These are phyloP conservation scores for Geranomyces michiganensis DNA, from an alignment of 192 early-diverging fungal species.

Conservation along the genomic window DNA sequence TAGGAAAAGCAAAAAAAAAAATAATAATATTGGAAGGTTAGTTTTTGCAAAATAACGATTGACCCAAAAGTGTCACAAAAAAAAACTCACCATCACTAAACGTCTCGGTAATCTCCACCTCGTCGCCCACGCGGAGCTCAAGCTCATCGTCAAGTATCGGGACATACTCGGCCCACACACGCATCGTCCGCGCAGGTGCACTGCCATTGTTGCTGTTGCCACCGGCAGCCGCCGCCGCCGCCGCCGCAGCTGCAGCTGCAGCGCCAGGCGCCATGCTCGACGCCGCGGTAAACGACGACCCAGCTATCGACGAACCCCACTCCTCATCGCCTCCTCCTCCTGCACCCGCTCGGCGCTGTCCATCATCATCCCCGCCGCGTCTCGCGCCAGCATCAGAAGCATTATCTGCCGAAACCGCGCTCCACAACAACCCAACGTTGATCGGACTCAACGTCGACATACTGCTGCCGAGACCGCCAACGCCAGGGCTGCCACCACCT, in stretches of 20 bases:
- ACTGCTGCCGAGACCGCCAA: no score
- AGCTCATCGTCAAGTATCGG: slow-evolving; percentile 31
- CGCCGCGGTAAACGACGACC: not conserved
- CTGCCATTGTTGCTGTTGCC: no score
- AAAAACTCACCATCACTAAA: slow-evolving; percentile 30
- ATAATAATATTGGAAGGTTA: not conserved
- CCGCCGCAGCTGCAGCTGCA: not conserved
- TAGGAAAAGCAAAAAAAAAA: not conserved
- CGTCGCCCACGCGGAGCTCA: slow-evolving; percentile 23
- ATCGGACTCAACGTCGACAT: no score
- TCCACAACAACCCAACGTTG: no score
- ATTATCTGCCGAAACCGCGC: no score
- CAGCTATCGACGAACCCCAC: not conserved
- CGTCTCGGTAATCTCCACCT: slow-evolving; percentile 30
- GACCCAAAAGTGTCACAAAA: no score
- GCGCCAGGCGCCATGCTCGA: not conserved
- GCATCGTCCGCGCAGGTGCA: slow-evolving; percentile 19
- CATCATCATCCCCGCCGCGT: no score
- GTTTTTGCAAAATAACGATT: not conserved
- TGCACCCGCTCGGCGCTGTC: not conserved
- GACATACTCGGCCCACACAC: slow-evolving; percentile 28
- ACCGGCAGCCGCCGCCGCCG: not conserved
- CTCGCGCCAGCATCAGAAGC: no score
- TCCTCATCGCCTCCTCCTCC: not conserved
- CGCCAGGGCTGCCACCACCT: no score